These are phyloP conservation scores for Alternaria triticina DNA, from an alignment of 2,329 filamentous ascomycete species.

Conservation along the genomic window DNA sequence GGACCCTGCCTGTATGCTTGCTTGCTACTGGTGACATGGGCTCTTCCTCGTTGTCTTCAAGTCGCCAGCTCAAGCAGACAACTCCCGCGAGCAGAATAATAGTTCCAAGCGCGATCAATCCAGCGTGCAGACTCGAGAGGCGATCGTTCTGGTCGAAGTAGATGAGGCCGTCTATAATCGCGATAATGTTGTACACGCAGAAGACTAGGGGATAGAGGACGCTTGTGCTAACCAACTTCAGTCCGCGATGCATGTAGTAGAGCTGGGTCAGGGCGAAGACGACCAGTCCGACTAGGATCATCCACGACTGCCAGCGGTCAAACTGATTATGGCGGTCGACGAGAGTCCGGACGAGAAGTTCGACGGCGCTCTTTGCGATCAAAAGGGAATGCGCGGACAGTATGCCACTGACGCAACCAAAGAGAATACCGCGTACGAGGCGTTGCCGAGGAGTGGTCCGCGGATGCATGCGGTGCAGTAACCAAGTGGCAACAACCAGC, in stretches of 20 bases:
- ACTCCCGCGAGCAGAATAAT: constrained; percentile 86
- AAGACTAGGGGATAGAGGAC: constrained; percentile 97
- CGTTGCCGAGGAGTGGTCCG: constrained; percentile 68
- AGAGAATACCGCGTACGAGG: constrained; percentile 81
- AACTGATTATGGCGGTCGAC: constrained; percentile 91
- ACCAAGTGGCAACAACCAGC: constrained; percentile 62
- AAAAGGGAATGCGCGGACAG: constrained; percentile 92
- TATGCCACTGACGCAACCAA: constrained; percentile 86
- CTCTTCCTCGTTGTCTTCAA: constrained; percentile 75
- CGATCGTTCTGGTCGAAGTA: constrained; percentile 91
- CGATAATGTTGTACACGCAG: constrained; percentile 98
- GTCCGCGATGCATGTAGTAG: constrained; percentile 91
- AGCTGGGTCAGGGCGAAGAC: constrained; percentile 85
- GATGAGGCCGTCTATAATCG: constrained; percentile 94
- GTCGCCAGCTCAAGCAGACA: constrained; percentile 88
- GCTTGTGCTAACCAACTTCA: constrained; percentile 94
- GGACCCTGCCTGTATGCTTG: constrained; percentile 47
- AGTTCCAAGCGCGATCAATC: constrained; percentile 85
- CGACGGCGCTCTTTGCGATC: constrained; percentile 94
- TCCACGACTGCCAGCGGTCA: constrained; percentile 92
- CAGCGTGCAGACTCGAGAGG: constrained; percentile 76
- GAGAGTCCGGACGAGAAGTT: constrained; percentile 86
- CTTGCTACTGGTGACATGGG: constrained; percentile 52
- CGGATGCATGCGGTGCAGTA: constrained; percentile 48
- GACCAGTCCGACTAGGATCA: constrained; percentile 82